Conservation (phyloP, 78 protist genomes). For the Dictyostelium brefeldianum region DNA sequence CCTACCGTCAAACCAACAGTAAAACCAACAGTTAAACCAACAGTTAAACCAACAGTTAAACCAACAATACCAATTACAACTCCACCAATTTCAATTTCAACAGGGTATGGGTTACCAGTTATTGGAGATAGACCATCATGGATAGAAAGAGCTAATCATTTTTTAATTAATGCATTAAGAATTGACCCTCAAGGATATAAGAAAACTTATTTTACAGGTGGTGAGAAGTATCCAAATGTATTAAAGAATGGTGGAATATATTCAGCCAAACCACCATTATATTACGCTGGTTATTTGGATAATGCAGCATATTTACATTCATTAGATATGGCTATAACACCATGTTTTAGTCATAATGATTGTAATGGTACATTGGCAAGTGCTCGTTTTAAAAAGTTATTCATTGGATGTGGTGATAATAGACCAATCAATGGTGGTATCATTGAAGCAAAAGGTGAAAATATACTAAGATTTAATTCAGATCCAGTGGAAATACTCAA, state of each 20-base stretch:
- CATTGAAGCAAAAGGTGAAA: constrained; percentile 10
- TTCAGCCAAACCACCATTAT: constrained; percentile 7
- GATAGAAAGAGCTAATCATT: constrained; percentile 7
- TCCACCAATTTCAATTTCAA: background rate
- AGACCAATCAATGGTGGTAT: background rate
- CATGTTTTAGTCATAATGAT: constrained; percentile 14
- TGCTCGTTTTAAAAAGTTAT: background rate
- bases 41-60: background rate
- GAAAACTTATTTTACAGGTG: background rate
- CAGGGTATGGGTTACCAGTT: background rate
- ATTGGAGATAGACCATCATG: background rate
- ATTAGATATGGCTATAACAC: constrained; percentile 9
- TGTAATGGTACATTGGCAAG: background rate
- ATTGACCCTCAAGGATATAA: constrained; percentile 21
- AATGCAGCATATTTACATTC: background rate
- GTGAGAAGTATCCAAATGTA: background rate
- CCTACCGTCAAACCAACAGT: background rate
- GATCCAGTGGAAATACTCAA: background rate
- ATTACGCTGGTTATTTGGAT: background rate
- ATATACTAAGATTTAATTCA: background rate
- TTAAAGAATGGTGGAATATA: background rate
- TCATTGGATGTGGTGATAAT: background rate
- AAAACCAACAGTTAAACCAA: background rate
- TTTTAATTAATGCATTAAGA: constrained; percentile 27
- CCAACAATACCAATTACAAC: background rate